Conservation (phyloP, 305 asterid genomes). For the Fraxinus sp. region DNA sequence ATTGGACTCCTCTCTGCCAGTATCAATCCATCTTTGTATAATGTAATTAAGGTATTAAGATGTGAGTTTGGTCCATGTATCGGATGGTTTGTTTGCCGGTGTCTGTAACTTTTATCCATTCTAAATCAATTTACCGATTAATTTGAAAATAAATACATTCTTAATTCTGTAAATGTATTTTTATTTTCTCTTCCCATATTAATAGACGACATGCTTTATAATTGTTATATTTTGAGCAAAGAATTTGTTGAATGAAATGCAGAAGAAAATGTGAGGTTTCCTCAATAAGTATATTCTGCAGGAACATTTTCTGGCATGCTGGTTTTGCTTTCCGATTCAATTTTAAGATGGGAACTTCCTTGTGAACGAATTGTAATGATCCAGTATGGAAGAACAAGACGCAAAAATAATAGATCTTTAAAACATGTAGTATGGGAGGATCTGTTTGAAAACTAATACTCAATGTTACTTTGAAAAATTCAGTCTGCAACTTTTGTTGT, state of each 20-base stretch:
- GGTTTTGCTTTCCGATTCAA: background rate
- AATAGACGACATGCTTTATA: background rate
- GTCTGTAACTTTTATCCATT: slow-evolving; percentile 20
- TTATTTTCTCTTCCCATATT: background rate
- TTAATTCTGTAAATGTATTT: background rate
- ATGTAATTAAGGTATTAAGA: slow-evolving; percentile 23
- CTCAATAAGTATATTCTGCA: too few relatives aligned
- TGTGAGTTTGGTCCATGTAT: slow-evolving; percentile 30
- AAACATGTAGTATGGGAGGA: background rate
- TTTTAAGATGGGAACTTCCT: background rate
- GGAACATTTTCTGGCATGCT: background rate
- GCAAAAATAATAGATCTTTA: background rate
- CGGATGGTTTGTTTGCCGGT: slow-evolving; percentile 16
- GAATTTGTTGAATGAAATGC: background rate
- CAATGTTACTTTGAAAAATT: background rate
- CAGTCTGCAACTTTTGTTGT: background rate
- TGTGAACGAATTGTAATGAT: background rate
- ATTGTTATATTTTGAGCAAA: background rate
- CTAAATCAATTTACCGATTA: slow-evolving; percentile 1
- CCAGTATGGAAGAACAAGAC: background rate
- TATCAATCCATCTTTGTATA: slow-evolving; percentile 27
- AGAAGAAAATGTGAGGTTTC: background rate
- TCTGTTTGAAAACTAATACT: background rate
- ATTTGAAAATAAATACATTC: background rate
- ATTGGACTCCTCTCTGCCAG: background rate